Evolutionary conservation across 208 protist species (phyloP).

Genomic region (Strigomonas culicis): DNA sequence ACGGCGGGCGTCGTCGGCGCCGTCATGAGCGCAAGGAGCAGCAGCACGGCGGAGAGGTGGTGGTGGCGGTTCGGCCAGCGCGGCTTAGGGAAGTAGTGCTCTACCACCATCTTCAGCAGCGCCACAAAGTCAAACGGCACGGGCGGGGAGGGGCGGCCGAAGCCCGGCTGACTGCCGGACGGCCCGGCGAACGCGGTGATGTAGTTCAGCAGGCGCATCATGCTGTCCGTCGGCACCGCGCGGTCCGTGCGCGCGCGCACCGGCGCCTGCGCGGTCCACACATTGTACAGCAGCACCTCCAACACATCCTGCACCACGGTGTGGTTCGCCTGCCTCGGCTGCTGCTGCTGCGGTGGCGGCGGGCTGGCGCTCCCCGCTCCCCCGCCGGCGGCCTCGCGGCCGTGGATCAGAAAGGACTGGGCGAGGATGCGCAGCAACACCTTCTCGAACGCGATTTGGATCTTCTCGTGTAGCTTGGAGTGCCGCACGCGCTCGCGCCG

Average conservation of each 20-base stretch:
- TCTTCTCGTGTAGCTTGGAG: slow-evolving; percentile 1
- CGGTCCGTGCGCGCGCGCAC: too few relatives aligned
- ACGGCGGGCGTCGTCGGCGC: not conserved
- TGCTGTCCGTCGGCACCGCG: too few relatives aligned
- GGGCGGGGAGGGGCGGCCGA: not conserved
- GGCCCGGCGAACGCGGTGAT: too few relatives aligned
- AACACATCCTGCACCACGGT: too few relatives aligned
- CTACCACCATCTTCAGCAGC: not conserved
- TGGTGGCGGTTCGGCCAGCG: not conserved
- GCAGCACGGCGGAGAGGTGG: not conserved
- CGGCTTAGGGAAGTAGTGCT: not conserved
- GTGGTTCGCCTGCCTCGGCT: not conserved
- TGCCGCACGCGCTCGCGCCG: too few relatives aligned
- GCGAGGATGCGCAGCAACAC: not conserved
- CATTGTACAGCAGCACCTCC: too few relatives aligned
- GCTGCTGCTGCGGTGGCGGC: not conserved
- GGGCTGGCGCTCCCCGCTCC: not conserved
- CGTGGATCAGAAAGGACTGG: not conserved
- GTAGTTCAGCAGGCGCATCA: too few relatives aligned
- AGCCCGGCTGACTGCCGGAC: not conserved
- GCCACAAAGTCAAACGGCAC: not conserved
- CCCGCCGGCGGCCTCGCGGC: not conserved
- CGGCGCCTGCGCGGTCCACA: too few relatives aligned
- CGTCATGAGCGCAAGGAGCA: not conserved
- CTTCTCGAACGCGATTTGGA: slow-evolving; percentile 5